These are phyloP conservation scores for Hamamelis virginiana DNA, from an alignment of 164 flowering plant genomes.

Conservation along the genomic window DNA sequence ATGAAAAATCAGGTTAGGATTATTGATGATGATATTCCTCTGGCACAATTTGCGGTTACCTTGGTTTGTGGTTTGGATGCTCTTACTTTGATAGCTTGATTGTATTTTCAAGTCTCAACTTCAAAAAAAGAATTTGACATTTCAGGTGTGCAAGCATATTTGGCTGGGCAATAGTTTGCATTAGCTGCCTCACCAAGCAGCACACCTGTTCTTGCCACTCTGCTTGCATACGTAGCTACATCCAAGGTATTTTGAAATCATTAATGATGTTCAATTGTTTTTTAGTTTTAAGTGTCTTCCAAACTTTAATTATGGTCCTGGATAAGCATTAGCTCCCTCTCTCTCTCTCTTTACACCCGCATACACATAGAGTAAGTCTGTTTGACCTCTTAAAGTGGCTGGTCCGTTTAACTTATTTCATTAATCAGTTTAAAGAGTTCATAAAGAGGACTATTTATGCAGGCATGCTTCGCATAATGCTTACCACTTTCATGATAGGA, in stretches of 20 bases:
- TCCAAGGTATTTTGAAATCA: conserved; percentile 53
- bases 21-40: too few relatives aligned
- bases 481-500: too few relatives aligned
- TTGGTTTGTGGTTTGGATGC: too few relatives aligned
- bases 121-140: neutral
- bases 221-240: conserved; percentile 89
- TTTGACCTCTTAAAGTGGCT: too few relatives aligned
- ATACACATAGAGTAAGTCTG: too few relatives aligned
- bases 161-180: conserved; percentile 97
- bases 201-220: conserved; percentile 87
- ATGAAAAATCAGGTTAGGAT: too few relatives aligned
- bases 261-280: neutral
- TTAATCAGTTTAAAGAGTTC: too few relatives aligned
- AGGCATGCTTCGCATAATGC: too few relatives aligned
- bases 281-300: neutral
- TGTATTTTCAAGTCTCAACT: neutral
- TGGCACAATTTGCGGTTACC: too few relatives aligned
- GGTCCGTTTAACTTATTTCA: too few relatives aligned
- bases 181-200: conserved; percentile 98
- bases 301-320: neutral
- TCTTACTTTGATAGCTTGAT: neutral
- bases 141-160: conserved; percentile 92
- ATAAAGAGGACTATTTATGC: too few relatives aligned
- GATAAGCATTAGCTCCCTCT: neutral
- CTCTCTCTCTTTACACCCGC: too few relatives aligned